Base-by-base conservation (phyloP, 208 protist species). In the Lotmaria passim region DNA sequence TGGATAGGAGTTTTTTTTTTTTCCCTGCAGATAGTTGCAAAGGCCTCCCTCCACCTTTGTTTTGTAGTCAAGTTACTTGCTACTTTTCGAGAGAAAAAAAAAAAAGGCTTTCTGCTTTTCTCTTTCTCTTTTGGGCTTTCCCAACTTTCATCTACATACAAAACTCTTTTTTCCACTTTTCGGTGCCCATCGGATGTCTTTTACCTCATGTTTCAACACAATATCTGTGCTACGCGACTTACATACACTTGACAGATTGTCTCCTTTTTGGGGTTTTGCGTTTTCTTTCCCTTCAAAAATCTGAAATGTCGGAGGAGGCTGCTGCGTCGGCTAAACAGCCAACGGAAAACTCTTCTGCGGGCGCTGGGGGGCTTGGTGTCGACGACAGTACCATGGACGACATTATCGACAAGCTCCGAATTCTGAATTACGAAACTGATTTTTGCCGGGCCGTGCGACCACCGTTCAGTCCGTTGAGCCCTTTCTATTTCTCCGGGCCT, bases 331-430 rank as follows among this genome's bases (percentile, higher is more conserved):
- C 24, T n/a, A 74, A 74, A 30, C 58, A 51, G 50, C 38, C 68
- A 11, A 21, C 46, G 8, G 64, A 78, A 21, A 63, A 47, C 6
- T 28, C 57, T 23, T 53, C 39, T 12, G 26, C 39, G 11, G 24
- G 44, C 33, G 51, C 52, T 23, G 51, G 38, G 11, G 67, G 46
- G 6, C 23, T 68, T 34, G 67, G 58, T 19, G 66, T 91, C 8
- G 87, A 92, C 67, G 89, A 96, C 80, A 83, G 71, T 21, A 93
- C 89, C 3, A 95, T 93, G 84, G 80, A 81, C 7, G 85, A 93
- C 56, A 83, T 97, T 30, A 86, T 95, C 39, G 90, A 95, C 39
- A 97, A 97, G 55, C 73, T 97, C 7, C 79, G 78, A 28, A 74
- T 97, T 53, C 66, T 97, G 10, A 68, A 86, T 47, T 97, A 97